Conservation (phyloP, 1,284 basidiomycete genomes). For the Ustilago vetiveriae region DNA sequence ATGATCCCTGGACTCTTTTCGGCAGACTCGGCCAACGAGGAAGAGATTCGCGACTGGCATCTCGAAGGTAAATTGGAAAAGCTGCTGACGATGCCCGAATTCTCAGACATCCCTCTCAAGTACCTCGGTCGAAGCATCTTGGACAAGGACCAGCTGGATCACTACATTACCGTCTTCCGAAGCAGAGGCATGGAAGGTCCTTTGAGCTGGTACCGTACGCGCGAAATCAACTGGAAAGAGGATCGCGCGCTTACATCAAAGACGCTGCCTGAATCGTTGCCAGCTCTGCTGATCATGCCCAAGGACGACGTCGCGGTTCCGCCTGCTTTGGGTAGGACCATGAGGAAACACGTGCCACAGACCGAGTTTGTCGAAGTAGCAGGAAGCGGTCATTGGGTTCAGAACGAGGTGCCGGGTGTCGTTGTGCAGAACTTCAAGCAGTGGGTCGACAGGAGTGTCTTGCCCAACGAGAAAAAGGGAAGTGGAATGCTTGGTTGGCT, state of each 20-base stretch:
- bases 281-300: constrained; percentile 42
- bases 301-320: constrained; percentile 49
- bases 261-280: constrained; percentile 38
- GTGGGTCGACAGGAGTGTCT: constrained; percentile 43
- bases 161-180: constrained; percentile 36
- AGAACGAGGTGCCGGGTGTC: constrained; percentile 46
- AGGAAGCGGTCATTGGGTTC: constrained; percentile 43
- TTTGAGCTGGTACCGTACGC: constrained; percentile 57
- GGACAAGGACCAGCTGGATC: constrained; percentile 33
- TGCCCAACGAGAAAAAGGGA: constrained; percentile 41
- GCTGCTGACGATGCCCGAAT: constrained; percentile 45
- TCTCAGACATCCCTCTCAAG: constrained; percentile 39
- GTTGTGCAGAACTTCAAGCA: constrained; percentile 38
- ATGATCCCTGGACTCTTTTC: constrained; percentile 49
- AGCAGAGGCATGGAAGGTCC: constrained; percentile 58
- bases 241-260: constrained; percentile 32
- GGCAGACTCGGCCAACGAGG: constrained; percentile 30
- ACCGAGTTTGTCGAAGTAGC: constrained; percentile 35
- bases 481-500: constrained; percentile 34
- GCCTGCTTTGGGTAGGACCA: constrained; percentile 32
- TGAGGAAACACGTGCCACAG: constrained; percentile 47
- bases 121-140: constrained; percentile 29
- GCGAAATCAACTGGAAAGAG: constrained; percentile 53
- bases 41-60: constrained; percentile 46
- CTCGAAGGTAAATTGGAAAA: constrained; percentile 48